phyloP scores from a whole-genome alignment of 805 yeast genomes.

The Scheffersomyces amazonensis region DNA sequence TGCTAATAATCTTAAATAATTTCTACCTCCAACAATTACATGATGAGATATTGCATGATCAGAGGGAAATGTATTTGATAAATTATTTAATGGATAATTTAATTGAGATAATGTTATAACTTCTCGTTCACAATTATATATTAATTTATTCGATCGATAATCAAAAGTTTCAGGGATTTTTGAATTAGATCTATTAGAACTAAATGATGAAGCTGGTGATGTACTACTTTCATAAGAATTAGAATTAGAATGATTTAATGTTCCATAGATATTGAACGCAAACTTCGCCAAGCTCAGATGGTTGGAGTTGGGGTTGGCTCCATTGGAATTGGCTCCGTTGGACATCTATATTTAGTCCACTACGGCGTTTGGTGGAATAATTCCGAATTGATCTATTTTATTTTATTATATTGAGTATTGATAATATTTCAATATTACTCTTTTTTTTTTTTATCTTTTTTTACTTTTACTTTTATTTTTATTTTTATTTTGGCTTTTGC shows the following conservation, averaged over 20 bases:
- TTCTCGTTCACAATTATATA: conserved; percentile 24
- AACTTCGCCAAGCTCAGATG: conserved; percentile 42
- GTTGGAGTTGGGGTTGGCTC: neutral
- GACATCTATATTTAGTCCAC: no score
- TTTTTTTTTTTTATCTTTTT: no score
- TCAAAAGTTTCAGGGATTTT: conserved; percentile 4
- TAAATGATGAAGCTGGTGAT: conserved; percentile 14
- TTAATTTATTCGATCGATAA: conserved; percentile 7
- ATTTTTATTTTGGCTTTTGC: no score
- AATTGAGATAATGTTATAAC: conserved; percentile 22
- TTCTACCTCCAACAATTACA: conserved; percentile 41
- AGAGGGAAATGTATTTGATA: neutral
- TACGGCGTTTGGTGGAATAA: no score
- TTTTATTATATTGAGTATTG: no score
- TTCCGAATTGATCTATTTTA: no score
- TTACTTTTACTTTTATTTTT: no score
- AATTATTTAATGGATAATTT: conserved; percentile 4
- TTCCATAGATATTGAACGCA: conserved; percentile 60
- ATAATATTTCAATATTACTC: no score
- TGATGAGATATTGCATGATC: conserved; percentile 19
- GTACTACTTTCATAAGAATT: conserved; percentile 4
- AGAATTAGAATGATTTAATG: conserved; percentile 13
- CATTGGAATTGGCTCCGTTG: no score
- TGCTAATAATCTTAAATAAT: conserved; percentile 32
- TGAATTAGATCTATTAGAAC: conserved; percentile 7